Evolutionary conservation across 305 asterid species (phyloP), one percentile per base, ranked within the genome.

Genomic region (Plantago lanceolata): DNA sequence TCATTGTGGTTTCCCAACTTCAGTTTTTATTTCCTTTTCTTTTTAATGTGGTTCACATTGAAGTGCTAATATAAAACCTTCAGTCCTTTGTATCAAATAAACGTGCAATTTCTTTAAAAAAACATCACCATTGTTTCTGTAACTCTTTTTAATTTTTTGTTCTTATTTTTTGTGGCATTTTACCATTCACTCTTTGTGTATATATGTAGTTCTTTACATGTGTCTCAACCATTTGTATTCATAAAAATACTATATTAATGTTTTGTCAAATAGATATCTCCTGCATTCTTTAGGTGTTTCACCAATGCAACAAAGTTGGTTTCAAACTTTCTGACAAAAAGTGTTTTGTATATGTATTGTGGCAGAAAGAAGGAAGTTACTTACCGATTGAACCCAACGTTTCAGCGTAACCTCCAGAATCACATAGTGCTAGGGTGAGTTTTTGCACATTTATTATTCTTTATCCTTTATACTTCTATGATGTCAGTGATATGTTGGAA

Each of bases 381-480:
- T 16, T 92, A 87, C 73, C 68, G 80, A 56, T 66, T 92, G 67
- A 85, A 85, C 59, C 84, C 81, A 54, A 87, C 86, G 35, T 92
- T 92, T 81, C 98, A 89, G 74, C 71, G 65, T 31, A 89, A 92
- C 81, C 95, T 89, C 70, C 98, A 76, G 85, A 84, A 82, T 74
- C 96, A 82, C 74, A 79, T 92, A 64, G 77, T 84, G 69, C 88
- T 82, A 16, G 98, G 98, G 97, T 92, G 76, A 65, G 85, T 60
- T 58, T 19, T 58, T 75, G 61, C 26, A 44, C 65, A 48, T 60
- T 43, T 48, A 35, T 44, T 57, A 35, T 20, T 47, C 1, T n/a
- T 56, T 66, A 44, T 50, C 21, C 57, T 60, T 71, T 57, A 16
- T 26, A 58, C 26, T 50, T 26, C 26, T 21, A 48, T 19, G 26